A percentile compares a stretch with the other conserved stretches of the same genome.
Conservation (phyloP, 768 basidiomycete genomes). For the Boletus eberwhitei region DNA sequence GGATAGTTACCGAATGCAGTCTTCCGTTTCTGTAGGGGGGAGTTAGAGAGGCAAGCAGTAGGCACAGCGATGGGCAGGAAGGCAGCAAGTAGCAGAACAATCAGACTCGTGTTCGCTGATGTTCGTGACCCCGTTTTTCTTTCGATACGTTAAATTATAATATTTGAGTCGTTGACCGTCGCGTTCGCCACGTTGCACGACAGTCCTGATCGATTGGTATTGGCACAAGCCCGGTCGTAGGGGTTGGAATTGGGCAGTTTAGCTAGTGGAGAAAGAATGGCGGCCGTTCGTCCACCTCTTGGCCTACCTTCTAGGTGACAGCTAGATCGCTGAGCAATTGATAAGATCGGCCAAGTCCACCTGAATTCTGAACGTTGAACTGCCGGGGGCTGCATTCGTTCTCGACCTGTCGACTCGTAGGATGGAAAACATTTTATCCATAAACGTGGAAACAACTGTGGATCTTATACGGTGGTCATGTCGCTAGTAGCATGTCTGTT, state of each 20-base stretch:
- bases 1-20: background rate
- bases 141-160: background rate
- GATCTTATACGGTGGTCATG: background rate
- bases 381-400: background rate
- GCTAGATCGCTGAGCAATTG: background rate
- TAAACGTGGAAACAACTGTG: too few relatives aligned
- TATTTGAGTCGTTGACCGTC: background rate
- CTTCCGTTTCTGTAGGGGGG: background rate
- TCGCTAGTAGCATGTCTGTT: background rate
- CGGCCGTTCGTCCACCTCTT: too few relatives aligned
- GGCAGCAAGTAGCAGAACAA: background rate
- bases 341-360: background rate
- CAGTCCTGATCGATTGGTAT: background rate
- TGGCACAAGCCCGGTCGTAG: background rate
- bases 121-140: background rate
- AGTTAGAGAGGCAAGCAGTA: background rate
- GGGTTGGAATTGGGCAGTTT: background rate
- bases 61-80: background rate
- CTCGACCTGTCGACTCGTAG: background rate
- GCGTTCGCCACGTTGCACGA: background rate
- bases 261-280: background rate
- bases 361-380: background rate
- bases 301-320: background rate
- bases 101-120: background rate
- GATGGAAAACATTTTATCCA: background rate